Evolutionary conservation across 139 green algal genomes (phyloP), one percentile per base, ranked within the genome.

Genomic region (Chlamydomonas sp.): DNA sequence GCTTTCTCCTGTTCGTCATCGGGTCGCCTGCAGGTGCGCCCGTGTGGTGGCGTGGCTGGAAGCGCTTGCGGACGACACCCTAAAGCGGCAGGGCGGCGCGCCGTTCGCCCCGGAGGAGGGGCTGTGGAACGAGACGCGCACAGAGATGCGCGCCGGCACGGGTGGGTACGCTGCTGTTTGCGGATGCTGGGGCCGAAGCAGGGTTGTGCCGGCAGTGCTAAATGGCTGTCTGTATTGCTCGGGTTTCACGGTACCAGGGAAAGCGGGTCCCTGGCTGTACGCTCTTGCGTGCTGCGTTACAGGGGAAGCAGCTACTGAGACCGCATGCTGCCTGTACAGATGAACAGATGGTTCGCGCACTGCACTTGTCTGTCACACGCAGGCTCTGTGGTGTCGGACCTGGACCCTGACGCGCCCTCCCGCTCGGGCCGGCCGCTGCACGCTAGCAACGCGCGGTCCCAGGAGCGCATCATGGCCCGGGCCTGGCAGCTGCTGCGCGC

Each of bases 351-450:
- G 7, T 69, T 9, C 7, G 64, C 64, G 9, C 9, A 9, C 64
- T 69, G 64, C 9, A 7, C 64, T 69, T 9, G 7, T 7, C 64
- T 9, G 8, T 69, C n/a, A 9, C 9, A 3, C 20, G 59, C 82
- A 87, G 83, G 62, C n/a, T 69, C 72, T 4, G 63, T 87, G 83
- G 72, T 87, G 4, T 71, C 87, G 1, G 93, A 97, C 89, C 93
- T 98, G n/a, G 95, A 98, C 88, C 95, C 95, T 1, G 95, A 98
- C 85, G 94, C 94, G 1, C 91, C 94, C 66, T 90, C 83, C 5
- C 90, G 94, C 59, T 77, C 82, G 77, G 89, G 75, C 61, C 59
- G 78, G 68, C 73, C 59, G 85, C 88, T 97, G 78, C 78, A 92
- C 64, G 7, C 79, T 0, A 90, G 94, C 57, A 93, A 97, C 88